Evolutionary conservation across 2,329 filamentous ascomycete genomes (phyloP).

Genomic region (Aspergillus awamori): DNA sequence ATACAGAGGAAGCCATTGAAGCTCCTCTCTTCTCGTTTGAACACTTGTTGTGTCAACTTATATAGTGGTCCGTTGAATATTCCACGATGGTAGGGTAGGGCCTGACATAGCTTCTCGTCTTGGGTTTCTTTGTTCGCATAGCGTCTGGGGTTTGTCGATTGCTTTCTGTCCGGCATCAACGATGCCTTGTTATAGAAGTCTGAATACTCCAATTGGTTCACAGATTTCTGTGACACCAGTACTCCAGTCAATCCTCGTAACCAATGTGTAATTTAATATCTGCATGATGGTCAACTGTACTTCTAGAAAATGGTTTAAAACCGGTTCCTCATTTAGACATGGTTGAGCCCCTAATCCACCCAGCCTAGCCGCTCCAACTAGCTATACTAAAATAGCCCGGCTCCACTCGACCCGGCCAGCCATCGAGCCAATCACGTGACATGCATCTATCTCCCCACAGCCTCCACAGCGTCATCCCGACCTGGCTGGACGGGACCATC

Average conservation of each 20-base stretch:
- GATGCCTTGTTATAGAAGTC: conserved; percentile 14
- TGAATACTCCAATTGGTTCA: neutral
- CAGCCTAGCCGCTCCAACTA: neutral
- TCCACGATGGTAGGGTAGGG: conserved; percentile 17
- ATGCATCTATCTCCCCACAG: neutral
- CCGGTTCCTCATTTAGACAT: neutral
- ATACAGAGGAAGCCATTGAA: conserved; percentile 5
- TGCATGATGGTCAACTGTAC: neutral
- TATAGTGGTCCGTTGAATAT: conserved; percentile 23
- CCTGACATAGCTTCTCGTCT: conserved; percentile 21
- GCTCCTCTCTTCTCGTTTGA: conserved; percentile 13
- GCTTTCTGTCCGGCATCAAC: conserved; percentile 16
- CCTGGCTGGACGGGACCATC: neutral
- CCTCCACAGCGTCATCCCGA: conserved; percentile 9
- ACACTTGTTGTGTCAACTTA: conserved; percentile 20
- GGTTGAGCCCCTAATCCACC: neutral
- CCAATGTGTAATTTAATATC: neutral
- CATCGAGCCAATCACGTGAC: neutral
- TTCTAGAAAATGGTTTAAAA: neutral
- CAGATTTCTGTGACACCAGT: neutral
- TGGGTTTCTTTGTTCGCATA: conserved; percentile 41
- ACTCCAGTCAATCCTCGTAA: neutral
- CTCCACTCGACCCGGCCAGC: conserved; percentile 3
- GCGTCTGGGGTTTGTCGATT: conserved; percentile 39
- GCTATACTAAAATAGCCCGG: neutral